Conservation (phyloP, 148 eudicot species). For the Selenicereus undatus region DNA sequence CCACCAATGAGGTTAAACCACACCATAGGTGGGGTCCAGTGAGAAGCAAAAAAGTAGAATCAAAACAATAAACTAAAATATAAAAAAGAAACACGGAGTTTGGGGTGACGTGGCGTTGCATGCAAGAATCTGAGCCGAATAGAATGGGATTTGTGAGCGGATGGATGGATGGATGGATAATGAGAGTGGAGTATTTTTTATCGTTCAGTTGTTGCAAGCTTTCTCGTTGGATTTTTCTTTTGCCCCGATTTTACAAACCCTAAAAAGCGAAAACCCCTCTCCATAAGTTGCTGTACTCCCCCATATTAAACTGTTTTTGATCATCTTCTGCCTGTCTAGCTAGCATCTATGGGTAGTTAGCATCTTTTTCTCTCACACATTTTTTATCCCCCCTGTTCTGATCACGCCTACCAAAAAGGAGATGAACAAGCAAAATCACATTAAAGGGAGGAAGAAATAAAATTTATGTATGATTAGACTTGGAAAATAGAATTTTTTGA, state of each 20-base stretch:
- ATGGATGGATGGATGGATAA: neutral
- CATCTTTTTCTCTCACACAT: conserved; percentile 15
- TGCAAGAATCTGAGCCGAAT: conserved; percentile 30
- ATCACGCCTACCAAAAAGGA: neutral
- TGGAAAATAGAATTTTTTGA: too few species aligned
- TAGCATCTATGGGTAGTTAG: neutral
- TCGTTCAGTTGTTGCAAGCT: neutral
- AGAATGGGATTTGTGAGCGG: neutral
- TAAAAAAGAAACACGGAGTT: conserved; percentile 24
- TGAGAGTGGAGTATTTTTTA: conserved; percentile 11
- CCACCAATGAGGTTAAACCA: neutral
- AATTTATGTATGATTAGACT: too few species aligned
- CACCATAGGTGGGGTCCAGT: neutral
- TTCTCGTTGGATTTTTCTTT: neutral
- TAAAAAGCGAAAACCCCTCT: neutral
- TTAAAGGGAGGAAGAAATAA: neutral
- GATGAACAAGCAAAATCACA: neutral
- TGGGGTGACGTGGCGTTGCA: conserved; percentile 55
- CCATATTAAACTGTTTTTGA: neutral
- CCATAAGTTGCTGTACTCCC: neutral
- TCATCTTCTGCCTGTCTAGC: neutral
- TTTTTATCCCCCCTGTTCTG: neutral
- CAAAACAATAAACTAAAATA: neutral
- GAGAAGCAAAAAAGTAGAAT: neutral
- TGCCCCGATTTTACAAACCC: neutral